These are phyloP conservation scores for Dictyostelium firmibasis DNA, from an alignment of 78 protist species.

Conservation along the genomic window DNA sequence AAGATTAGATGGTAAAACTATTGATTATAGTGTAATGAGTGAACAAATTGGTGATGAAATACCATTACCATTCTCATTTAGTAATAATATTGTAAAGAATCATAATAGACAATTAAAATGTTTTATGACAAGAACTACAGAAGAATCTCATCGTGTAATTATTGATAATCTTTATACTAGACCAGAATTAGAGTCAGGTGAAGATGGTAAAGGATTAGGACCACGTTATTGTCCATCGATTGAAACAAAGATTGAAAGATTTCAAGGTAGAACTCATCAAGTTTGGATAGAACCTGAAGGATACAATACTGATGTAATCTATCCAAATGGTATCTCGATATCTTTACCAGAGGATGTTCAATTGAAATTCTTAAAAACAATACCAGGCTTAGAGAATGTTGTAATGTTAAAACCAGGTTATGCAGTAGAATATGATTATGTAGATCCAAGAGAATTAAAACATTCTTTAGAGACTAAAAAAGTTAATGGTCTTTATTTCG, in stretches of 20 bases:
- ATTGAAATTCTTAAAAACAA: slow-evolving; percentile 54
- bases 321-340: slow-evolving; percentile 95
- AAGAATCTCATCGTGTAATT: slow-evolving; percentile 82
- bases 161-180: slow-evolving; percentile 33
- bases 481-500: slow-evolving; percentile 88
- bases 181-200: slow-evolving; percentile 77
- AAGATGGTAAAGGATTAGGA: slow-evolving; percentile 88
- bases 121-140: slow-evolving; percentile 88
- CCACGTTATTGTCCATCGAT: slow-evolving; percentile 97
- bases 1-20: slow-evolving; percentile 82
- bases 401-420: slow-evolving; percentile 88
- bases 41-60: slow-evolving; percentile 85
- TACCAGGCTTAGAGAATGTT: slow-evolving; percentile 89
- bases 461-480: slow-evolving; percentile 88
- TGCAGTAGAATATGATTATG: slow-evolving; percentile 95
- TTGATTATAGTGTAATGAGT: slow-evolving; percentile 64
- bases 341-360: slow-evolving; percentile 93
- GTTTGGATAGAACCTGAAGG: slow-evolving; percentile 98
- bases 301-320: slow-evolving; percentile 84
- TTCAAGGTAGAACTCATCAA: slow-evolving; percentile 78
- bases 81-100: slow-evolving; percentile 50
- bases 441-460: slow-evolving; percentile 88
- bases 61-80: slow-evolving; percentile 88
- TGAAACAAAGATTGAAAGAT: slow-evolving; percentile 77
- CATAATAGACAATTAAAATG: slow-evolving; percentile 73